These are phyloP conservation scores for Oryza longistaminata DNA, from an alignment of 176 grass and related monocot genomes.

Conservation along the genomic window DNA sequence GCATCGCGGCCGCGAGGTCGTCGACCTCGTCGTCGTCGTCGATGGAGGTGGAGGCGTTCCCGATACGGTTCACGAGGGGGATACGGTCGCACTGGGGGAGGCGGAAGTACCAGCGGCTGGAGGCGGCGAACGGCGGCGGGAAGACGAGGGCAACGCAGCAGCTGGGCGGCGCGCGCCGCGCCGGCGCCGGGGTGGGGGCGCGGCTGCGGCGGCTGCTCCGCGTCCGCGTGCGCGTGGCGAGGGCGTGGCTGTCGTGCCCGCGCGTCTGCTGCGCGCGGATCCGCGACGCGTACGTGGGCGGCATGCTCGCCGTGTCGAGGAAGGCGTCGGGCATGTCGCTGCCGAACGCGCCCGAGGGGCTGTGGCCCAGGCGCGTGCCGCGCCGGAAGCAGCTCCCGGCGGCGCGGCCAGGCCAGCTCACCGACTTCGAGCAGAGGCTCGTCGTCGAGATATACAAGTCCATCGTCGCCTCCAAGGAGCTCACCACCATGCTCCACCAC, in stretches of 20 bases:
- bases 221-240: conserved; percentile 35
- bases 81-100: conserved; percentile 64
- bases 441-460: conserved; percentile 85
- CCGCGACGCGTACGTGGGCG: conserved; percentile 73
- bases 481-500: conserved; percentile 53
- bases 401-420: background rate
- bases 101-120: conserved; percentile 66
- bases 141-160: conserved; percentile 10
- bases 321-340: conserved; percentile 39
- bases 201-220: conserved; percentile 34
- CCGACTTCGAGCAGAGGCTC: conserved; percentile 59
- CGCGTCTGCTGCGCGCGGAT: conserved; percentile 41
- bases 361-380: conserved; percentile 54
- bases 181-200: background rate
- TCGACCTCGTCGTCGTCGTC: too few species aligned
- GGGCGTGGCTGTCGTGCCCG: conserved; percentile 35
- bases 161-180: conserved; percentile 36
- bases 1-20: too few species aligned
- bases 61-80: conserved; percentile 64
- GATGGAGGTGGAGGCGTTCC: conserved; percentile 62
- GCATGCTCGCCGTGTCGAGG: conserved; percentile 58
- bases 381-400: conserved; percentile 15
- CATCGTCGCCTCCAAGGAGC: conserved; percentile 67
- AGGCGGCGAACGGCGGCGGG: background rate
- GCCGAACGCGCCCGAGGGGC: conserved; percentile 32